Conservation (phyloP, 352 stramenopile genomes). For the Plasmopara halstedii region DNA sequence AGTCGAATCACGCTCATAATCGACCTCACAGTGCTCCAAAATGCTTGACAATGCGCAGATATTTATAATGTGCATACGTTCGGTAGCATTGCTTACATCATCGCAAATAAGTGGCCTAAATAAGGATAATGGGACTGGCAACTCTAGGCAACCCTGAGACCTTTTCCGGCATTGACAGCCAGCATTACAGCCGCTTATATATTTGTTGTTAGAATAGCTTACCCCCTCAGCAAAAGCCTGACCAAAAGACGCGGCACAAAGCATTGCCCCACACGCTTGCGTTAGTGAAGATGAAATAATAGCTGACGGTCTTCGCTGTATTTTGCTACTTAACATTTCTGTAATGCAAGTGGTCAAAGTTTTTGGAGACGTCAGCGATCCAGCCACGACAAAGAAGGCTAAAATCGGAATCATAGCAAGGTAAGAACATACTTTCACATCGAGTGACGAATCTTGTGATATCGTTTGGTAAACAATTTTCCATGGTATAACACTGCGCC, state of each 20-base stretch:
- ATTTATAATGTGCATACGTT: constrained; percentile 13
- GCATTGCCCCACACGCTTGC: constrained; percentile 26
- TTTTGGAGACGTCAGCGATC: constrained; percentile 26
- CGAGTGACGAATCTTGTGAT: constrained; percentile 20
- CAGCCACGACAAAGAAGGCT: constrained; percentile 29
- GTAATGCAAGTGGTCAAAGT: constrained; percentile 34
- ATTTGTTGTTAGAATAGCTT: background rate
- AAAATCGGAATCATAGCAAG: constrained; percentile 35
- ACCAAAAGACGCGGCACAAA: constrained; percentile 27
- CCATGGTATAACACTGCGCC: constrained; percentile 37
- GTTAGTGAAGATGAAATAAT: constrained; percentile 19
- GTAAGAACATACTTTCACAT: constrained; percentile 22
- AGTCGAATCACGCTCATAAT: constrained; percentile 15
- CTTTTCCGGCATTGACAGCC: constrained; percentile 25
- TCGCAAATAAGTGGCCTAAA: constrained; percentile 23
- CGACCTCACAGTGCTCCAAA: constrained; percentile 36
- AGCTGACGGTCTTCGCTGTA: constrained; percentile 23
- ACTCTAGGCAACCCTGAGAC: background rate
- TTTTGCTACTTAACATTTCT: constrained; percentile 28
- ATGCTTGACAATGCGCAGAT: constrained; percentile 28
- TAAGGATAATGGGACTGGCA: constrained; percentile 17
- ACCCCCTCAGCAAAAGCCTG: constrained; percentile 10
- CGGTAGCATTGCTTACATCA: background rate
- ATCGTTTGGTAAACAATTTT: constrained; percentile 27
- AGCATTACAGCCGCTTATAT: constrained; percentile 1